These are phyloP conservation scores for Eurotiales sp. DNA, from an alignment of 2,329 filamentous ascomycete species.

Conservation along the genomic window DNA sequence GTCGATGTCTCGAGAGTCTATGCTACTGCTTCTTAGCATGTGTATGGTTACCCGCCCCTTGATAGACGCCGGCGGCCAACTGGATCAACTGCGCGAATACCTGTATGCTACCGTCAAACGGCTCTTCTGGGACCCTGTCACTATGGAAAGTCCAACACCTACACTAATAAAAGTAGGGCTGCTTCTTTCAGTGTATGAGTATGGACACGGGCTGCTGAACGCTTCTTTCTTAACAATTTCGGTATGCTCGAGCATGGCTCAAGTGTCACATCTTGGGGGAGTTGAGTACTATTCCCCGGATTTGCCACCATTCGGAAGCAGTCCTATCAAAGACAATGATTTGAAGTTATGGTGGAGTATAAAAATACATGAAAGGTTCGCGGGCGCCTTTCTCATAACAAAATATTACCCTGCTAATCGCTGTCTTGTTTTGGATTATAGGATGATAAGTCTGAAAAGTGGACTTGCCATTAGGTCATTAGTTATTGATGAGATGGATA, in stretches of 20 bases:
- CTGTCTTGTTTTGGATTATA: neutral
- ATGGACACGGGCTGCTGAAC: conserved; percentile 10
- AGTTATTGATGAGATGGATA: neutral
- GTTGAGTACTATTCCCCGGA: neutral
- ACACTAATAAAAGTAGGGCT: conserved; percentile 10
- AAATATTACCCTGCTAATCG: neutral
- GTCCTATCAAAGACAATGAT: neutral
- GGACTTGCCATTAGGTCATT: conserved; percentile 8
- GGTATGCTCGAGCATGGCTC: conserved; percentile 10
- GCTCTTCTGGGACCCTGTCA: conserved; percentile 9
- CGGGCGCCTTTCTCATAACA: neutral
- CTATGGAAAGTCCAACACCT: neutral
- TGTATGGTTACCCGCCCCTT: conserved; percentile 8
- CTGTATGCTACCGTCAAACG: conserved; percentile 6
- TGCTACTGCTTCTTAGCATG: conserved; percentile 8
- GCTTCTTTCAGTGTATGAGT: conserved; percentile 11
- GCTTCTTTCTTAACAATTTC: conserved; percentile 10
- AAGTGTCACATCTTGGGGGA: conserved; percentile 3
- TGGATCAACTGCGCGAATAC: conserved; percentile 3
- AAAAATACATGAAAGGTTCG: conserved; percentile 12
- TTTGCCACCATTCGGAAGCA: conserved; percentile 3
- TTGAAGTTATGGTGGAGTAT: conserved; percentile 10
- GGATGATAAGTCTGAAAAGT: conserved; percentile 13
- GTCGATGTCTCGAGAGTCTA: neutral
- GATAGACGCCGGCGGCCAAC: neutral